These are phyloP conservation scores for Komagataella kurtzmanii DNA, from an alignment of 805 yeast species.

Conservation along the genomic window DNA sequence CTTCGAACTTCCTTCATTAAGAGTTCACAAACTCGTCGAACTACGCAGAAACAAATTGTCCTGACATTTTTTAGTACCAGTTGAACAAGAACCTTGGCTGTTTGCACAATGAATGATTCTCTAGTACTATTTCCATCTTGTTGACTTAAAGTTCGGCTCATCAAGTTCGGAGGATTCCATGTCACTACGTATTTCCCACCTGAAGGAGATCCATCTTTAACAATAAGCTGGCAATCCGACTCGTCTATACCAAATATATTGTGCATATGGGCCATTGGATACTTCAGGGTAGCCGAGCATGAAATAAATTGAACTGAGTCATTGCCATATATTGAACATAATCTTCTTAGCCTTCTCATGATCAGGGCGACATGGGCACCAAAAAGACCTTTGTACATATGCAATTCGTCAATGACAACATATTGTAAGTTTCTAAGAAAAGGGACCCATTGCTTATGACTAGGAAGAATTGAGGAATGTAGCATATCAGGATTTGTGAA, in stretches of 20 bases:
- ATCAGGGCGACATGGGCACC: conserved; percentile 87
- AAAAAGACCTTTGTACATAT: conserved; percentile 79
- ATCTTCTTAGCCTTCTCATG: conserved; percentile 63
- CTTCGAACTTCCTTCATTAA: conserved; percentile 72
- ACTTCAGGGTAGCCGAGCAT: conserved; percentile 85
- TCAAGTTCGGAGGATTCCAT: conserved; percentile 72
- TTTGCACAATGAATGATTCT: conserved; percentile 58
- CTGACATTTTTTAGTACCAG: conserved; percentile 53
- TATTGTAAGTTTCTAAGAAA: conserved; percentile 52
- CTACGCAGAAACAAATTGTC: conserved; percentile 83
- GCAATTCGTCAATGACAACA: conserved; percentile 78
- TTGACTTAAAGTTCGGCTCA: conserved; percentile 20
- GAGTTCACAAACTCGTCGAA: conserved; percentile 75
- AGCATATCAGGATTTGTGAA: conserved; percentile 94
- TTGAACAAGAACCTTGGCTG: conserved; percentile 61
- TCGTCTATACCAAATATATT: conserved; percentile 53
- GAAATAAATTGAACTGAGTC: conserved; percentile 54
- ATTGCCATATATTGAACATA: conserved; percentile 43
- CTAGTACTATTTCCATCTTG: conserved; percentile 30
- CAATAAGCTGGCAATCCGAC: conserved; percentile 39
- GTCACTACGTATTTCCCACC: conserved; percentile 64
- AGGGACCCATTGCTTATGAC: conserved; percentile 58
- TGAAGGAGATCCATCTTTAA: conserved; percentile 80
- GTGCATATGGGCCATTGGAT: conserved; percentile 62
- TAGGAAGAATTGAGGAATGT: conserved; percentile 75